These are phyloP conservation scores for Abelmoschus esculentus DNA, from an alignment of 345 rosid species.

Conservation along the genomic window DNA sequence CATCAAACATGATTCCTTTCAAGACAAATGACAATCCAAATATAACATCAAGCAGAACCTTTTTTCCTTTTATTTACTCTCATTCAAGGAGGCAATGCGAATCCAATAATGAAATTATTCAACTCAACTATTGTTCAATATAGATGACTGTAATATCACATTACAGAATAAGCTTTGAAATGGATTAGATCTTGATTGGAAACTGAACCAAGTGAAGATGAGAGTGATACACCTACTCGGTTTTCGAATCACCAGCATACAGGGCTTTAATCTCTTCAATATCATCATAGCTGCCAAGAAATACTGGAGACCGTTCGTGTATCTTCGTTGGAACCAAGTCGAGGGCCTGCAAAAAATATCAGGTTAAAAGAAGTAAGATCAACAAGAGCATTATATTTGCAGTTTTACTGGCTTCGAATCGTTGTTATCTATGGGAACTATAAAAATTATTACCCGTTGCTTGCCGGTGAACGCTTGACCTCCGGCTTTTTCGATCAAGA, in stretches of 20 bases:
- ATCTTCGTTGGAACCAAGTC: constrained; percentile 70
- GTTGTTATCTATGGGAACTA: background rate
- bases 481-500: constrained; percentile 95
- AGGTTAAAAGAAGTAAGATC: background rate
- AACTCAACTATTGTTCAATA: background rate
- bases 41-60: too few relatives aligned
- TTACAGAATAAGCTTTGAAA: background rate
- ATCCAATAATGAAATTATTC: too few relatives aligned
- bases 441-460: constrained; percentile 49
- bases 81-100: too few relatives aligned
- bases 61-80: too few relatives aligned
- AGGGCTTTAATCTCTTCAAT: constrained; percentile 86
- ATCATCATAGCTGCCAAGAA: constrained; percentile 91
- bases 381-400: background rate
- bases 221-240: constrained; percentile 19
- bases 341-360: constrained; percentile 47
- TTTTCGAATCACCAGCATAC: constrained; percentile 52
- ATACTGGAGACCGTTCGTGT: constrained; percentile 86
- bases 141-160: background rate
- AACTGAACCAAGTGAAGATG: background rate
- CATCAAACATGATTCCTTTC: too few relatives aligned
- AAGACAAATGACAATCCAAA: too few relatives aligned
- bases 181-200: background rate
- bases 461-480: constrained; percentile 93
- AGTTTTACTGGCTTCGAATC: background rate